Evolutionary conservation across 352 stramenopile species (phyloP), one percentile per base, ranked within the genome.

Genomic region (Albugo candida): DNA sequence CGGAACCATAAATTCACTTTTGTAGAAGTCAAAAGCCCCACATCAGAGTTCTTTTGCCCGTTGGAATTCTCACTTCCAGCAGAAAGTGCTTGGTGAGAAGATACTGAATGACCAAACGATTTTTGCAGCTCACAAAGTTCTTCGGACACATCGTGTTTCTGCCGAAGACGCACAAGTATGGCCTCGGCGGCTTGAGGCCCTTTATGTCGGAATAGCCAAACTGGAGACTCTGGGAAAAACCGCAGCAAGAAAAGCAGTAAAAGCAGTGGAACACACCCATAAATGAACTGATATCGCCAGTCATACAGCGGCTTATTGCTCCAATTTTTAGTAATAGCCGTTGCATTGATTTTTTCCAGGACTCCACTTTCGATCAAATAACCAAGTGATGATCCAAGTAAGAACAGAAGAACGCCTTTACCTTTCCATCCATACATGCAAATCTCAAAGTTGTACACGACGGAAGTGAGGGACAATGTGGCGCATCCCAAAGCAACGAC

Each of bases 391-490:
- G 62, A 64, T 16, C 61, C 75, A 11, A 83, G 75, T 3, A 89
- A 50, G 53, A 92, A 92, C 39, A 88, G 64, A n/a, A 89, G 51
- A 31, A 89, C 76, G 17, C 76, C 77, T 56, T 92, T 89, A 41
- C 79, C 77, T 55, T 83, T 88, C 74, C 75, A 88, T 6, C 75
- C 79, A 18, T 68, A 60, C 70, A 83, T 88, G 56, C 73, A 88
- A 21, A 89, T 81, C 53, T 92, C 79, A 16, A 85, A 89, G 55
- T 88, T 89, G 69, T 89, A 92, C 42, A 89, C 57, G 41, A 80
- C 55, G 41, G 70, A 81, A 1, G 61, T 54, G 18, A 89, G 64
- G 16, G 76, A 82, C 2, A 88, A 63, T 76, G 89, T 92, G 0
- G 73, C 63, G 20, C 86, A 71, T 16, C 76, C 79, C 0, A 60